These are phyloP conservation scores for Fistulifera pelliculosa DNA, from an alignment of 108 stramenopile genomes.

Conservation along the genomic window DNA sequence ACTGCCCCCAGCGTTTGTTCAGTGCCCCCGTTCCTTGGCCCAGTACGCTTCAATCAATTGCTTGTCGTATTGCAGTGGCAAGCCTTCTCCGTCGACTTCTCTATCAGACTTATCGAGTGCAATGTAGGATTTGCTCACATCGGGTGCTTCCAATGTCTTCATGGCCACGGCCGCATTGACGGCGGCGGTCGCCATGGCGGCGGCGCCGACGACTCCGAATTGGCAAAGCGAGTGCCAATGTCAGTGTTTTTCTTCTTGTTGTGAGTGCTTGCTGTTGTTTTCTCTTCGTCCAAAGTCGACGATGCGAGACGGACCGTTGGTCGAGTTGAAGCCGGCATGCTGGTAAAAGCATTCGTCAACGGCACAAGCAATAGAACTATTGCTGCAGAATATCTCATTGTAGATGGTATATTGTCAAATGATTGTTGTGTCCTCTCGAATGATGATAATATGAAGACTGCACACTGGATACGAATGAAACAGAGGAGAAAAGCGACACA, in stretches of 20 bases:
- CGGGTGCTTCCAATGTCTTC: constrained; percentile 72
- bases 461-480: too few species aligned
- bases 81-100: constrained; percentile 71
- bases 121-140: constrained; percentile 65
- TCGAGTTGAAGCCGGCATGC: too few species aligned
- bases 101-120: constrained; percentile 39
- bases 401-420: too few species aligned
- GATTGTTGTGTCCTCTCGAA: too few species aligned
- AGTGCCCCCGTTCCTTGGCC: constrained; percentile 84
- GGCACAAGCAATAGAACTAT: too few species aligned
- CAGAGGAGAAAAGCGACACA: too few species aligned
- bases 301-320: too few species aligned
- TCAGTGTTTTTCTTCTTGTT: neutral
- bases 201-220: constrained; percentile 68
- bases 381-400: too few species aligned
- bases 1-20: constrained; percentile 82
- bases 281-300: too few species aligned
- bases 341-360: too few species aligned
- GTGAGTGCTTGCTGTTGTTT: neutral
- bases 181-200: constrained; percentile 83
- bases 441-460: too few species aligned
- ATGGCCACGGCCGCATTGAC: constrained; percentile 87
- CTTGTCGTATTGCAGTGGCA: constrained; percentile 88
- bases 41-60: constrained; percentile 86
- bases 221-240: constrained; percentile 44